These are phyloP conservation scores for Cladophialophora immunda DNA, from an alignment of 2,329 filamentous ascomycete genomes.

Conservation along the genomic window DNA sequence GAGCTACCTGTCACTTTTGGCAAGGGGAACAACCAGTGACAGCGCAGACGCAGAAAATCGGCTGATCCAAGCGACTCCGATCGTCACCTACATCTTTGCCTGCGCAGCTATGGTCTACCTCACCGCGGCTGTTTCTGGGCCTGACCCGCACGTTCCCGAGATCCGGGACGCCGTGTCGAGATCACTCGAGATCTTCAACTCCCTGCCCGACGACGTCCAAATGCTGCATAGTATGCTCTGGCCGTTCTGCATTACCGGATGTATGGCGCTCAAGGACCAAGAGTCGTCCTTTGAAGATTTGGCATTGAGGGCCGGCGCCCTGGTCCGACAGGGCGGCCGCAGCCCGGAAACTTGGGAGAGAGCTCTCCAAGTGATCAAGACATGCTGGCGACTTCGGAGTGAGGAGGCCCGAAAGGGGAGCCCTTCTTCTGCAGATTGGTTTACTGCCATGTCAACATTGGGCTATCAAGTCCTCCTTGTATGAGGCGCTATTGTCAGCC, in stretches of 20 bases:
- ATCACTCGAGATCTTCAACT: background rate
- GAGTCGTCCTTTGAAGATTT: conserved; percentile 7
- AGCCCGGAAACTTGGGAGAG: background rate
- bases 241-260: conserved; percentile 17
- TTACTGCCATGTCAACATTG: background rate
- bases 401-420: background rate
- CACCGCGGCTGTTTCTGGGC: background rate
- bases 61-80: background rate
- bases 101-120: background rate
- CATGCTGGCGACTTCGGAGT: background rate
- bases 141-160: background rate
- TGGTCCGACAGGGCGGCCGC: background rate
- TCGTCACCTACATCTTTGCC: background rate
- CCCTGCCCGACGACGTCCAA: background rate
- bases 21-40: background rate
- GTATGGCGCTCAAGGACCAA: conserved; percentile 18
- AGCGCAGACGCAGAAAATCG: background rate
- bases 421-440: background rate
- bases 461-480: background rate
- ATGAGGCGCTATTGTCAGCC: background rate
- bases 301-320: background rate
- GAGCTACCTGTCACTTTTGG: conserved; percentile 4
- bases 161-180: background rate
- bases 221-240: conserved; percentile 9
- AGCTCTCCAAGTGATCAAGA: background rate